Evolutionary conservation across 176 grass and related monocot species (phyloP).

Genomic region (Thalia dealbata): DNA sequence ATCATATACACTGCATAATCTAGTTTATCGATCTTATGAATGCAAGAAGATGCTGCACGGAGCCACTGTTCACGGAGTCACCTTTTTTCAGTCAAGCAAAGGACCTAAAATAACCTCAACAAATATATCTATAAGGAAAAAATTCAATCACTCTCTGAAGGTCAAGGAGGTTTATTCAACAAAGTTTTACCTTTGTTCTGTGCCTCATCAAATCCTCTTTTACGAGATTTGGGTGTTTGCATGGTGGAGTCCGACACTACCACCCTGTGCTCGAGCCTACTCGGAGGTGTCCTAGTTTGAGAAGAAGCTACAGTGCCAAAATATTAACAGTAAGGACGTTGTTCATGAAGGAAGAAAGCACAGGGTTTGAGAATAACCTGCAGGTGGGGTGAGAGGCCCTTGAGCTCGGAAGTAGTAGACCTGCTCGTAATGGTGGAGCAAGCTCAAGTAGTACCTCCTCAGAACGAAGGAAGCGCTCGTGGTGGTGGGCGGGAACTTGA

Average conservation of each 20-base stretch:
- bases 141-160: not conserved
- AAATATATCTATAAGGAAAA: not conserved
- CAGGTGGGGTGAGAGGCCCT: conserved; percentile 29
- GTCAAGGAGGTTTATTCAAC: too few relatives aligned
- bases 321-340: not conserved
- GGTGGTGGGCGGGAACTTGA: conserved; percentile 39
- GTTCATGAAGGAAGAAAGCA: not conserved
- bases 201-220: conserved; percentile 21
- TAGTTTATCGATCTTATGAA: too few relatives aligned
- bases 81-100: too few relatives aligned
- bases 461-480: conserved; percentile 50
- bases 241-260: conserved; percentile 11
- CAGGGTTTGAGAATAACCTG: conserved; percentile 18
- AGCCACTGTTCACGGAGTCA: too few relatives aligned
- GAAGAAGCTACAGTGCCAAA: conserved; percentile 24
- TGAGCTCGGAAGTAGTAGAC: conserved; percentile 41
- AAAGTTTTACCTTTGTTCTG: conserved; percentile 20
- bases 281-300: conserved; percentile 32
- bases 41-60: too few relatives aligned
- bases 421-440: conserved; percentile 50
- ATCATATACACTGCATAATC: too few relatives aligned
- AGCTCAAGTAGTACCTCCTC: conserved; percentile 43
- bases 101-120: too few relatives aligned
- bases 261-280: conserved; percentile 5
- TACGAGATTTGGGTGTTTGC: conserved; percentile 10